Base-by-base conservation (phyloP, 352 stramenopile species). In the Phytophthora crassamura region DNA sequence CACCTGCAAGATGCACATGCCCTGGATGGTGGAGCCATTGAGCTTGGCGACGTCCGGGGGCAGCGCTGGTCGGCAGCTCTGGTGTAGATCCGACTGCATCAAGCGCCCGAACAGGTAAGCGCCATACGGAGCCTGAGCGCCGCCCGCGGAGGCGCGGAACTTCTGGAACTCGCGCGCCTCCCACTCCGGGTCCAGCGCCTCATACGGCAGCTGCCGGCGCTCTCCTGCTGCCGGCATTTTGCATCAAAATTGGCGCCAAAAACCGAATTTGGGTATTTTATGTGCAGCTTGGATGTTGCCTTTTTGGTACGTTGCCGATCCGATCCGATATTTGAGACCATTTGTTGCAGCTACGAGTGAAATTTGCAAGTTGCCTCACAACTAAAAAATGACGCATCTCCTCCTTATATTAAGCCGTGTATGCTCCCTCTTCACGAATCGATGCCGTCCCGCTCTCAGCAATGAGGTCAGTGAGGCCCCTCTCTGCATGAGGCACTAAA, bases 1-100 rank as follows among this genome's bases (percentile, higher is more conserved):
- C 48, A 91, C 86, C 77, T 94, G 86, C 16, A 94, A 67, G 47
- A 93, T 79, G 56, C 84, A 93, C 52, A 79, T 76, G 52, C 86
- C 86, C 56, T 90, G 62, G 22, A 94, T 67, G 22, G 75, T 82
- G 22, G 75, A 72, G 20, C 73, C 67, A 33, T 93, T 67, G 43
- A 93, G 59, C 34, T 75, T 64, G 0, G 60, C 65, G 3, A 92
- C 68, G 45, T 86, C 58, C 2, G 42, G 12, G 5, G 84, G 86
- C 25, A 94, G 76, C 57, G 75, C 82, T 11, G 86, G 81, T 25
- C 43, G 59, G 55, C 84, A 94, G 61, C 82, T 92, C 47, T 86
- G 60, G 41, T 89, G 80, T 64, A 92, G 56, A 72, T 92, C 81
- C 42, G 82, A 80, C 35, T 80, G 74, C 33, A 92, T 50, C 41